Evolutionary conservation across 108 stramenopile species (phyloP).

Genomic region (Skeletonema costatum): DNA sequence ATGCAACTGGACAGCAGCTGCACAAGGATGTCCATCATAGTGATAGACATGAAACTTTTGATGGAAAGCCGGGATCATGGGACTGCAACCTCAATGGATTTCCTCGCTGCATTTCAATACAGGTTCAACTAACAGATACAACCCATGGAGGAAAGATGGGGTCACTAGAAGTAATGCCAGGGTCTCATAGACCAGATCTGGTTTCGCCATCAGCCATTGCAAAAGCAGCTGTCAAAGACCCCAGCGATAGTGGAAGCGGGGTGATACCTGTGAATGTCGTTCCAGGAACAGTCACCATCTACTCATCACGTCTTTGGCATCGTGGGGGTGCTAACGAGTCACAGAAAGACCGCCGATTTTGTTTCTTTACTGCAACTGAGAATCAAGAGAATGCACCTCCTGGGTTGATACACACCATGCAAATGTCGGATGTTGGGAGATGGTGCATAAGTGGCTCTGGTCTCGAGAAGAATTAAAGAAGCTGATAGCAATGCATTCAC

Average conservation of each 20-base stretch:
- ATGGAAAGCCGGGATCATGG: not conserved
- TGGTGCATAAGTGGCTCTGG: not conserved
- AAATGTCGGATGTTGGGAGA: not conserved
- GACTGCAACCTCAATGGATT: not conserved
- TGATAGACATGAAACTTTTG: not conserved
- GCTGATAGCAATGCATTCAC: not conserved
- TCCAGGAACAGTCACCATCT: not conserved
- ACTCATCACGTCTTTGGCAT: not conserved
- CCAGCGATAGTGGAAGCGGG: not conserved
- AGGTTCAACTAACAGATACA: not conserved
- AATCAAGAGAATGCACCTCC: not conserved
- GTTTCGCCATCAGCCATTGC: not conserved
- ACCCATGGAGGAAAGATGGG: not conserved
- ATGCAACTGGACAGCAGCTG: not conserved
- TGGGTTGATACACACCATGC: not conserved
- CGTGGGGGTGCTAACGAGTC: not conserved
- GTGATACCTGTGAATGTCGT: not conserved
- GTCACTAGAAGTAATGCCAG: not conserved
- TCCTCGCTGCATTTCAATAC: not conserved
- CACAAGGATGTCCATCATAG: not conserved
- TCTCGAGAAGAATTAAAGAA: not conserved
- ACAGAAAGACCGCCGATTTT: not conserved
- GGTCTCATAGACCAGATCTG: not conserved
- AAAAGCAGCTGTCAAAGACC: not conserved
- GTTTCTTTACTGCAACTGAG: not conserved